These are phyloP conservation scores for Caulochytrium protostelioides DNA, from an alignment of 371 early-diverging fungal species.

Conservation along the genomic window DNA sequence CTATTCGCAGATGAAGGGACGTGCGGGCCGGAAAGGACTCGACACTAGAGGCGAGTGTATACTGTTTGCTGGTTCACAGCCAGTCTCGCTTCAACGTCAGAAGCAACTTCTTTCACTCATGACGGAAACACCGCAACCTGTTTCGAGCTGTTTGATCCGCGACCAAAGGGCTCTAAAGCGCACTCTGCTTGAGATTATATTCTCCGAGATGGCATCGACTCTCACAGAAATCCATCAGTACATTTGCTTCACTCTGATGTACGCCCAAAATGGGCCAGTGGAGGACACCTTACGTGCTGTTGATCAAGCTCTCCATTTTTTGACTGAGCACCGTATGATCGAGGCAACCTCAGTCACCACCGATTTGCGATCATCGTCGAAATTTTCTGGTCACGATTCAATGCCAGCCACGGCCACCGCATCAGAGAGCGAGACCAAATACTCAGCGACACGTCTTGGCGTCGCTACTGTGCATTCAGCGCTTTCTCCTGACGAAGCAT, in stretches of 20 bases:
- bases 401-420: neutral
- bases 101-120: too few species aligned
- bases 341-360: too few species aligned
- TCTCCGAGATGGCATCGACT: constrained; percentile 5
- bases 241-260: neutral
- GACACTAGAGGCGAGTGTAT: constrained; percentile 11
- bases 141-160: constrained; percentile 7
- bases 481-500: constrained; percentile 9
- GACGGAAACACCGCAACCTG: too few species aligned
- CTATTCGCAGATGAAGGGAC: constrained; percentile 15
- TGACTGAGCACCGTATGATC: too few species aligned
- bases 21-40: constrained; percentile 15
- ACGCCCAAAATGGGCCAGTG: neutral
- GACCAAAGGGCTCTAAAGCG: constrained; percentile 12
- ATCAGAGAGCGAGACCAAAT: neutral
- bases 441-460: constrained; percentile 6
- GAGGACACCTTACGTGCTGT: too few species aligned
- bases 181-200: constrained; percentile 13
- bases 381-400: neutral
- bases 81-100: too few species aligned
- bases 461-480: constrained; percentile 8
- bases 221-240: neutral
- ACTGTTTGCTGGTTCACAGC: too few species aligned
- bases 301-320: too few species aligned
- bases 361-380: too few species aligned